phyloP scores from a whole-genome alignment of 306 rosid genomes.

The Citrullus amarus region DNA sequence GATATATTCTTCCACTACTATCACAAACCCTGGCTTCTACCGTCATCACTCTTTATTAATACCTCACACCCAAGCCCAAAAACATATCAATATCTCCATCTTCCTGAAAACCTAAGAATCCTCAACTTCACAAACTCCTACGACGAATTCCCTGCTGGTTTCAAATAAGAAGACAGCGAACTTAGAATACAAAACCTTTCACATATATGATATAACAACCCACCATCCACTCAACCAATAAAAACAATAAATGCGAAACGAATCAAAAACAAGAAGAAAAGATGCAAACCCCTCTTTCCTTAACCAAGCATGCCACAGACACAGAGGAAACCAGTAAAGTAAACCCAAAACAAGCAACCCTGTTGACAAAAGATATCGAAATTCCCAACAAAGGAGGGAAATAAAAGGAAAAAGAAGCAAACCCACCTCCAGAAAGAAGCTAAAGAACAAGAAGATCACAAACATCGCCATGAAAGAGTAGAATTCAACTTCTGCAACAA shows the following conservation, averaged over 20 bases:
- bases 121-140: conserved; percentile 2
- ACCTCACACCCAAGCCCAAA: conserved; percentile 21
- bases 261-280: conserved; percentile 3
- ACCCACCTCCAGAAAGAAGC: conserved; percentile 7
- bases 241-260: neutral
- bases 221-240: neutral
- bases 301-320: neutral
- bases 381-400: conserved; percentile 5
- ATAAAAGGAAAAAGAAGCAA: conserved; percentile 8
- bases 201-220: neutral
- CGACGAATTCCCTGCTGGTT: conserved; percentile 24
- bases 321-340: conserved; percentile 14
- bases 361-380: neutral
- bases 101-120: conserved; percentile 14
- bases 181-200: neutral
- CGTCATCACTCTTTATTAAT: conserved; percentile 30
- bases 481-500: conserved; percentile 36
- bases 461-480: conserved; percentile 27
- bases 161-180: conserved; percentile 14
- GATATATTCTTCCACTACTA: conserved; percentile 21
- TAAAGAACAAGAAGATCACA: conserved; percentile 17
- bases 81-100: conserved; percentile 8
- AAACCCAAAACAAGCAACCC: neutral
- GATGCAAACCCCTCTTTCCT: conserved; percentile 8
- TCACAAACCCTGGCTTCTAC: conserved; percentile 26